Evolutionary conservation across 441 rosid species (phyloP), one percentile per base, ranked within the genome.

Genomic region (Manihot esculenta): DNA sequence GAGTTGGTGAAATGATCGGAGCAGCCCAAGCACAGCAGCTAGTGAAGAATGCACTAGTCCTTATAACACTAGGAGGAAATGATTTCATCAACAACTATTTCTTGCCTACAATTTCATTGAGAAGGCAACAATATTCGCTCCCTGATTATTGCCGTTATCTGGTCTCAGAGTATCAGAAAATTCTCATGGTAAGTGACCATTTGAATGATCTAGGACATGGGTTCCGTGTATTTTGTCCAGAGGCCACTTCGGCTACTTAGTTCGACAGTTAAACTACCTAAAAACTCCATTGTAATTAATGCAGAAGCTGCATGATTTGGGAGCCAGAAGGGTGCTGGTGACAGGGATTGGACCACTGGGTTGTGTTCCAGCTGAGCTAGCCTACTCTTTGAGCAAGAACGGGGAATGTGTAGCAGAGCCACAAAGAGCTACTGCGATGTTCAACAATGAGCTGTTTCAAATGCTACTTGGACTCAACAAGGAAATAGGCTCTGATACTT

Each of bases 51-150:
- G 93, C 90, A 14, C 79, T 92, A 14, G 81, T 86, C 48, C 83
- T 92, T 21, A 84, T 92, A 64, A 88, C 96, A 12, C 85, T 86
- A 1, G 97, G 97, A 1, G 96, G 96, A 64, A 92, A 92, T 62
- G 96, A 92, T 71, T 92, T 92, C 50, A 93, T 92, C 33, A 92
- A 88, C 87, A 90, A 90, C 76, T 92, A 92, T 73, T 92, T 75
- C 78, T 71, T 88, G 74, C 78, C 87, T 24, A 94, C 93, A 7
- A 78, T 79, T 78, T 86, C 96, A 0, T 84, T 91, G 24, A 80
- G 94, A 64, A 86, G 94, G 53, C 88, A 88, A 35, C 93, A 92
- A 45, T 90, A 69, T 77, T 17, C 89, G 7, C 85, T 92, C 61
- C 85, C 89, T 0, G 84, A 84, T 68, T 92, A 84, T 86, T 62